Evolutionary conservation across 2,329 filamentous ascomycete genomes (phyloP), one percentile per base, ranked within the genome.

Genomic region (Ascochyta viciae-villosae): DNA sequence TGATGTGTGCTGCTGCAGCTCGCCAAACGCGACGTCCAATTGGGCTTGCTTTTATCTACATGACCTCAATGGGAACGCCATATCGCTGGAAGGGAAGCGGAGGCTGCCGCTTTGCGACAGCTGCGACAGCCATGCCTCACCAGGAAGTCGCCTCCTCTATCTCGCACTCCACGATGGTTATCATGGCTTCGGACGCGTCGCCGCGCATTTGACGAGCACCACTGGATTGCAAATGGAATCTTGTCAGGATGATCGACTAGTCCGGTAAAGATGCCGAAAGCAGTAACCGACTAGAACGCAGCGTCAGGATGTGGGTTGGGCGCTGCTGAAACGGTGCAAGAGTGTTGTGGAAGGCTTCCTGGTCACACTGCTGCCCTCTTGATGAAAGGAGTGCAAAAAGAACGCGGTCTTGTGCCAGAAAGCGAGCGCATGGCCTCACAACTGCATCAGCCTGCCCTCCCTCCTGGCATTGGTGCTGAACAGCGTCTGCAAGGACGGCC

Each of bases 141-240:
- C 45, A 53, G 57, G 57, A 38, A 51, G 39, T 60, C 54, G 54
- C 58, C 58, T 57, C 46, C 46, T 44, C 50, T 57, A 54, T 54
- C 54, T 54, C 38, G 22, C 46, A 49, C 40, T 47, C 22, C 34
- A 37, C 40, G 23, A 40, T 24, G 33, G 58, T 34, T 57, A 51
- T 60, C 54, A 40, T 40, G 35, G 54, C 50, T 50, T 42, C 24
- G 27, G 29, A 34, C 35, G 22, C 33, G 38, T 56, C 35, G 41
- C 41, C 37, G 38, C 47, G 37, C 53, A 51, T 33, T 50, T 16
- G 37, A 41, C 48, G 8, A 7, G 54, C 54, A 52, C 44, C 33
- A 39, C 42, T 37, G 41, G 57, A 60, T 67, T 66, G 59, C 61
- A 64, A 66, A 67, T 66, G 49, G 57, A 48, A 58, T 64, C 57